Evolutionary conservation across 306 rosid genomes (phyloP), one percentile per base, ranked within the genome.

Genomic region (Myrica gale): DNA sequence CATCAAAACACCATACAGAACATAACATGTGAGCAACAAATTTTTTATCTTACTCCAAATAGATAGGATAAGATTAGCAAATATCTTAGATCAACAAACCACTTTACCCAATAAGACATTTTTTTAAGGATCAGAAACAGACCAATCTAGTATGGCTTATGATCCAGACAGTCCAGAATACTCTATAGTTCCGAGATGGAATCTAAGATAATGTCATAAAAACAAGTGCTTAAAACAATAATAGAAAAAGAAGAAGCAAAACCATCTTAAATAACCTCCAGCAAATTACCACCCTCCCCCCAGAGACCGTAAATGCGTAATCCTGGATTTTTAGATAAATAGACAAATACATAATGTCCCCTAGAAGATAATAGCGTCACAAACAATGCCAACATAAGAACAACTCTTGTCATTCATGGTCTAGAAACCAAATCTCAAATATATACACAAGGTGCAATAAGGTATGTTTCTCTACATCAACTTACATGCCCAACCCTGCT

Each of bases 401-500:
- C 7, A 1, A 21, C 9, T 10, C 1, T 52, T 32, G 7, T 32
- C 13, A 60, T 4, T 61, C 41, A 6, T 26, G 6, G 10, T 20
- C 9, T 57, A 9, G 4, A 21, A 26, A 32, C 26, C 4, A 32
- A 17, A 41, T 32, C 15, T 11, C 48, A 65, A 19, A 4, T 4
- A 65, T 20, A 42, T 9, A 7, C 12, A n/a, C 12, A 62, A 65
- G 41, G 7, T 65, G 50, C 50, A 41, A 42, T 15, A 17, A 41
- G 70, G 58, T 47, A 80, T 17, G 65, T 70, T 78, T 32, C 9
- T 69, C 68, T 54, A 73, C 20, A 50, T 53, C 47, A 79, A 88
- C 97, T 89, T 78, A 95, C 97, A 66, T 88, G 96, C 43, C 84
- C 93, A 74, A 90, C 83, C 82, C 91, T 82, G 75, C 86, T 73